Conservation (phyloP, 2,329 filamentous ascomycete species). For the Fusarium proliferatum region DNA sequence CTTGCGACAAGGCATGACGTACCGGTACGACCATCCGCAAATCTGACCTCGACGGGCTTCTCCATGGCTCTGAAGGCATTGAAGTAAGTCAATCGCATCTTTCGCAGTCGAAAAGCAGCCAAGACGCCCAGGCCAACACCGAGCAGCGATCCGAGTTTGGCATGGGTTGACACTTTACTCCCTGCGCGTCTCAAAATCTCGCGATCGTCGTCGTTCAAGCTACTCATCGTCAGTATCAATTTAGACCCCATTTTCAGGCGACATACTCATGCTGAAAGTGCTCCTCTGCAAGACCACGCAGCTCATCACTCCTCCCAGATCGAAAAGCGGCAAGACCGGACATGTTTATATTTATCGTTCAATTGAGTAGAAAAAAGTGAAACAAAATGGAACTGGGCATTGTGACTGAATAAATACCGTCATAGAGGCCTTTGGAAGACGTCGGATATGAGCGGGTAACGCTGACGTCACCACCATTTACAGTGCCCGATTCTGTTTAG, state of each 20-base stretch:
- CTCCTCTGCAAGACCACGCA: background rate
- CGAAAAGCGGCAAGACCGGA: background rate
- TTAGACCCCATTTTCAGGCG: too few species aligned
- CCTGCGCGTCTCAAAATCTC: background rate
- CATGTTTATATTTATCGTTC: too few species aligned
- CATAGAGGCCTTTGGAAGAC: background rate
- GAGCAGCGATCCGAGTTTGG: background rate
- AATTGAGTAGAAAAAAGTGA: too few species aligned
- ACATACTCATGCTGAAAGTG: conserved; percentile 10
- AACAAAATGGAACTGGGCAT: too few species aligned
- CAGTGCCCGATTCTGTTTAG: background rate
- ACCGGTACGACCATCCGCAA: conserved; percentile 2
- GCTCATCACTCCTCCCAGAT: background rate
- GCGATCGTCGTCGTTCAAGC: background rate
- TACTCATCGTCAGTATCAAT: too few species aligned
- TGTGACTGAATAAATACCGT: too few species aligned
- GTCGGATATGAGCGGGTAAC: background rate
- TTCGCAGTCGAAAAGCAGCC: background rate
- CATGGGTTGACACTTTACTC: background rate
- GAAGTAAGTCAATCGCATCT: conserved; percentile 9
- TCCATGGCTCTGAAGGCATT: conserved; percentile 5
- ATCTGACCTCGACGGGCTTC: background rate
- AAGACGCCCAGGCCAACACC: background rate
- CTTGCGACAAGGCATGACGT: background rate
- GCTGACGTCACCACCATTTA: background rate